Evolutionary conservation across 805 yeast species (phyloP).

Genomic region (Yamadazyma takamatsuzukensis): DNA sequence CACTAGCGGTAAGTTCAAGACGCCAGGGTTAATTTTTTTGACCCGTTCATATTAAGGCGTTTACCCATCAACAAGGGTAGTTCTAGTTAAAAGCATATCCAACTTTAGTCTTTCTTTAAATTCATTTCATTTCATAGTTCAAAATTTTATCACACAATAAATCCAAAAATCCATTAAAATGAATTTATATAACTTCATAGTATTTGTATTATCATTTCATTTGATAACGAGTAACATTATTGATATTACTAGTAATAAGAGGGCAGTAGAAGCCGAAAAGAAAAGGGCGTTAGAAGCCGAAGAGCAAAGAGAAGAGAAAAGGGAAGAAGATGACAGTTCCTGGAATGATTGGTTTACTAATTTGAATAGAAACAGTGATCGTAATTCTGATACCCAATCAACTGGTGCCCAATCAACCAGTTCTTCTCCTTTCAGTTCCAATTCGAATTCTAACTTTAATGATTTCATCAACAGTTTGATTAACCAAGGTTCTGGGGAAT

Average conservation of each 20-base stretch:
- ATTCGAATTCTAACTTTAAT: slow-evolving; percentile 5
- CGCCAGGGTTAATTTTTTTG: too few species aligned
- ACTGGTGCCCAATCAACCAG: neutral
- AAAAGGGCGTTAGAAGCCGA: slow-evolving; percentile 3
- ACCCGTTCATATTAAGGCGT: too few species aligned
- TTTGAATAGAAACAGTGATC: neutral
- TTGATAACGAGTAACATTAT: slow-evolving; percentile 3
- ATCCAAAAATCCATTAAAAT: slow-evolving; percentile 2
- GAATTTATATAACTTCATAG: neutral
- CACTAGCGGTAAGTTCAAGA: too few species aligned
- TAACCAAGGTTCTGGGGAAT: neutral
- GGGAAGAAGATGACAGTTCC: slow-evolving; percentile 1
- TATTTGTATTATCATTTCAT: slow-evolving; percentile 2
- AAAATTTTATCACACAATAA: too few species aligned
- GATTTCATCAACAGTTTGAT: slow-evolving; percentile 5
- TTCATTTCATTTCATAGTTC: slow-evolving; percentile 3
- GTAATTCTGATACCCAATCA: neutral
- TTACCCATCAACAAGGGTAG: too few species aligned
- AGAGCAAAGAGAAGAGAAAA: too few species aligned
- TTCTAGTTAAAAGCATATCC: too few species aligned
- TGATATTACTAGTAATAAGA: slow-evolving; percentile 7
- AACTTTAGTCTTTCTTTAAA: slow-evolving; percentile 12
- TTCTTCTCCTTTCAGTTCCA: neutral
- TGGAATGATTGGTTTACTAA: slow-evolving; percentile 10
- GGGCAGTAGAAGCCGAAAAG: neutral